Conservation (phyloP, 2,329 filamentous ascomycete species). For the Trichoderma polysporum region DNA sequence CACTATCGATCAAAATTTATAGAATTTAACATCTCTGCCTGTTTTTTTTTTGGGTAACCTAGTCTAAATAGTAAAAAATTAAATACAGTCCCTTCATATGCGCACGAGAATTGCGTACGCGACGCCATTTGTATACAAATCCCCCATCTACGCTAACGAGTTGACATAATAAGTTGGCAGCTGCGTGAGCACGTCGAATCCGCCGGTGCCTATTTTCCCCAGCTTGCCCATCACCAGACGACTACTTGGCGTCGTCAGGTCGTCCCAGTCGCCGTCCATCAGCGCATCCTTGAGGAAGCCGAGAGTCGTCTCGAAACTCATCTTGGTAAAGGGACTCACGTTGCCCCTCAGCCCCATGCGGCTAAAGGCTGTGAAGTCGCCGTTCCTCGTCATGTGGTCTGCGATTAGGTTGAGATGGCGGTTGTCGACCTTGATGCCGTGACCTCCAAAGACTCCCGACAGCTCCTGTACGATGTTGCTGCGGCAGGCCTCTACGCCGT, state of each 20-base stretch:
- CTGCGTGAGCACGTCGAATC: constrained; percentile 79
- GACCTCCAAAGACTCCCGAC: constrained; percentile 78
- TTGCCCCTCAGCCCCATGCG: constrained; percentile 83
- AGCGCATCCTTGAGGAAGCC: constrained; percentile 92
- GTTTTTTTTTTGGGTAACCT: neutral
- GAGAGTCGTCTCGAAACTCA: constrained; percentile 98
- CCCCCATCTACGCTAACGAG: constrained; percentile 7
- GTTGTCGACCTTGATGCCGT: constrained; percentile 89
- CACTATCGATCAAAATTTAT: neutral
- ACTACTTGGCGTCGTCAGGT: constrained; percentile 79
- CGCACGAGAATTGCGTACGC: neutral
- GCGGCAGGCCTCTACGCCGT: constrained; percentile 92
- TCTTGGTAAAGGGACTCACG: constrained; percentile 92
- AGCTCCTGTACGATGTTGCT: constrained; percentile 85
- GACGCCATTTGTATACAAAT: neutral
- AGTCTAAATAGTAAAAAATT: neutral
- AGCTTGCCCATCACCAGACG: constrained; percentile 84
- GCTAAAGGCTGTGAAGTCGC: constrained; percentile 88
- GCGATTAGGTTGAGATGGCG: constrained; percentile 94
- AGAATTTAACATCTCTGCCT: neutral
- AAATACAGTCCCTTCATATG: neutral
- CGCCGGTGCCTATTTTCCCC: constrained; percentile 82
- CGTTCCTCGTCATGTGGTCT: constrained; percentile 95
- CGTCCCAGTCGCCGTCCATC: constrained; percentile 85
- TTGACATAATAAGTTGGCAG: constrained; percentile 52